Conservation (phyloP, 306 rosid species). For the Lagenaria siceraria region DNA sequence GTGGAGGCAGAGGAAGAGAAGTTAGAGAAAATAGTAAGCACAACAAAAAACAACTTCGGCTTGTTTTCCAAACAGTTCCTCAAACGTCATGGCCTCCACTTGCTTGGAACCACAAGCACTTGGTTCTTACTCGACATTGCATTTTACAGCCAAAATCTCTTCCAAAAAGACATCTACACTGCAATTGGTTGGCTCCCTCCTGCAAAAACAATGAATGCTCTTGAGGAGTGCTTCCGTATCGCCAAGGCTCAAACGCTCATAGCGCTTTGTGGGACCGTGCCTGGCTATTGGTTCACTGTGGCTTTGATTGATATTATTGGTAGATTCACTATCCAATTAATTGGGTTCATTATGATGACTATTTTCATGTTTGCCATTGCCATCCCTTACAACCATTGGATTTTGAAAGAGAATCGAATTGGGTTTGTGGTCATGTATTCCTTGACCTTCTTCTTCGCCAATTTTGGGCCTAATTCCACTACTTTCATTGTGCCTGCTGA, state of each 20-base stretch:
- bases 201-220: constrained; percentile 51
- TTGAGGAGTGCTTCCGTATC: constrained; percentile 54
- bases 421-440: constrained; percentile 70
- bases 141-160: constrained; percentile 77
- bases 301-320: constrained; percentile 51
- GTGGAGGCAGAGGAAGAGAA: constrained; percentile 42
- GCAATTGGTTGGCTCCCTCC: constrained; percentile 77
- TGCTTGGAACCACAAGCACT: constrained; percentile 57
- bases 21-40: background rate
- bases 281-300: constrained; percentile 91
- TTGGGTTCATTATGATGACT: constrained; percentile 93
- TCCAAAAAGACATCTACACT: constrained; percentile 73
- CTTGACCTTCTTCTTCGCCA: constrained; percentile 71
- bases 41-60: constrained; percentile 27
- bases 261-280: constrained; percentile 76
- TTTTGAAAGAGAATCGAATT: constrained; percentile 20
- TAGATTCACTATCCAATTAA: constrained; percentile 60
- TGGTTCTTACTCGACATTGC: constrained; percentile 90
- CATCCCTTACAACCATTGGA: constrained; percentile 84
- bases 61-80: constrained; percentile 47
- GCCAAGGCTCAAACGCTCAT: constrained; percentile 77
- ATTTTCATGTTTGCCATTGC: constrained; percentile 88
- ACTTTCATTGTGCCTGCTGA: constrained; percentile 84
- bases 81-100: constrained; percentile 53
- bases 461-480: constrained; percentile 86